Evolutionary conservation across 768 basidiomycete genomes (phyloP).

Genomic region (Naganishia kalamii): DNA sequence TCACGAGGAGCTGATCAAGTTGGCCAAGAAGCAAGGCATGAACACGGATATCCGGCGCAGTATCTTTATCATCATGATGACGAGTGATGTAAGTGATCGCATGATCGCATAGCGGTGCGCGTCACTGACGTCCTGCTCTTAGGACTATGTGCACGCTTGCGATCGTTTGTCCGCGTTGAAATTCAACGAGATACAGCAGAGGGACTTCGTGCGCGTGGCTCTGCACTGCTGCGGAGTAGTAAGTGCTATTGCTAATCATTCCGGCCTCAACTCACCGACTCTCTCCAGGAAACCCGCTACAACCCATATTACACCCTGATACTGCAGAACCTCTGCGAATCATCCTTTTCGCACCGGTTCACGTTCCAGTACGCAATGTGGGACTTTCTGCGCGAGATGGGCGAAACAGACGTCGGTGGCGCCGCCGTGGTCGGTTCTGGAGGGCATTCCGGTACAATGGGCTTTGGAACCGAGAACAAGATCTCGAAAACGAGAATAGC

Average conservation of each 20-base stretch:
- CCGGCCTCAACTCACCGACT: background rate
- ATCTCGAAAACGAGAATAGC: constrained; percentile 53
- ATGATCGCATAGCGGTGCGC: background rate
- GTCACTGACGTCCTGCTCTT: background rate
- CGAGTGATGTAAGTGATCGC: constrained; percentile 67
- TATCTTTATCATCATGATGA: constrained; percentile 91
- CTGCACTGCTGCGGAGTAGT: constrained; percentile 67
- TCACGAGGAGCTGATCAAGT: constrained; percentile 55
- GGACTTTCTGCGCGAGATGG: constrained; percentile 91
- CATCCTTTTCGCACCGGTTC: constrained; percentile 76
- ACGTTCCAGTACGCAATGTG: constrained; percentile 92
- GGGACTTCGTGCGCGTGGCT: constrained; percentile 87
- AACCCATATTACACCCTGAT: constrained; percentile 95
- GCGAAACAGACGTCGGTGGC: constrained; percentile 74
- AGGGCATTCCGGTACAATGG: constrained; percentile 44
- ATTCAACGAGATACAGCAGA: constrained; percentile 80
- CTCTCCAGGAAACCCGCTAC: constrained; percentile 70
- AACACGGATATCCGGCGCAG: constrained; percentile 90
- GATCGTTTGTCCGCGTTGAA: constrained; percentile 78
- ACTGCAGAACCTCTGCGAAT: constrained; percentile 69
- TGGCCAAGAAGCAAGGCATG: constrained; percentile 96
- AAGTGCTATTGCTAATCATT: constrained; percentile 17
- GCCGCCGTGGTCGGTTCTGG: constrained; percentile 50
- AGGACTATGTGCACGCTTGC: constrained; percentile 97
- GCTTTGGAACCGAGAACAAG: constrained; percentile 27